Conservation (phyloP, 2,329 filamentous ascomycete species). For the Colletotrichum cereale region DNA sequence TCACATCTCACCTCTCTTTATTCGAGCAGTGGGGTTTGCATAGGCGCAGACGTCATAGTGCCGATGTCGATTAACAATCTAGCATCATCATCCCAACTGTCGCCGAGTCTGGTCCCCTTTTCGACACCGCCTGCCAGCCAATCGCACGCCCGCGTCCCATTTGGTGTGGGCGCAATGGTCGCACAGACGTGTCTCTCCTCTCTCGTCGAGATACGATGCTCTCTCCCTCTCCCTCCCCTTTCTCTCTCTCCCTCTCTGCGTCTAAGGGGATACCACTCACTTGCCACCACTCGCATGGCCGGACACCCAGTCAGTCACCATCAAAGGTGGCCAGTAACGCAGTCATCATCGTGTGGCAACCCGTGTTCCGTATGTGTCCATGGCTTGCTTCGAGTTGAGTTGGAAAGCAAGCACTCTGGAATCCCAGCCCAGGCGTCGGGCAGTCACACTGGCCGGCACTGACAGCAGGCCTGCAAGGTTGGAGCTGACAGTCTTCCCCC, state of each 20-base stretch:
- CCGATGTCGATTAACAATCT: slow-evolving; percentile 30
- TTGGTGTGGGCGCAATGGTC: slow-evolving; percentile 23
- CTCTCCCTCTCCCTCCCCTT: not conserved
- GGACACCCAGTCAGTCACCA: not conserved
- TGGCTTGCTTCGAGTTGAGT: not conserved
- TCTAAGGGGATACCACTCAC: too few species aligned
- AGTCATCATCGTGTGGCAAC: not conserved
- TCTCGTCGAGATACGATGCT: not conserved
- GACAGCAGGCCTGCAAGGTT: not conserved
- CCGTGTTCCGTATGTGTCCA: not conserved
- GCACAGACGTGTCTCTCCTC: slow-evolving; percentile 2
- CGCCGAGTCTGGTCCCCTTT: slow-evolving; percentile 38
- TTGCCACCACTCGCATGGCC: not conserved
- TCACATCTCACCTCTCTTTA: slow-evolving; percentile 11
- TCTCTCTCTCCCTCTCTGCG: not conserved
- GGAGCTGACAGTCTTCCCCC: not conserved
- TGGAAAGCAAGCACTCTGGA: not conserved
- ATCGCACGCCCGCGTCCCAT: slow-evolving; percentile 10
- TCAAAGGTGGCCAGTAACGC: not conserved
- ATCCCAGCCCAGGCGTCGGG: too few species aligned
- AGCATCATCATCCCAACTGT: slow-evolving; percentile 38
- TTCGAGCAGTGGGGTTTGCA: slow-evolving; percentile 26
- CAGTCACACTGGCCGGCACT: not conserved
- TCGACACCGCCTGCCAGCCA: slow-evolving; percentile 15
- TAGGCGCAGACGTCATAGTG: slow-evolving; percentile 35